phyloP scores from a whole-genome alignment of 495 filamentous ascomycete species.

The Aspergillus nidulans region DNA sequence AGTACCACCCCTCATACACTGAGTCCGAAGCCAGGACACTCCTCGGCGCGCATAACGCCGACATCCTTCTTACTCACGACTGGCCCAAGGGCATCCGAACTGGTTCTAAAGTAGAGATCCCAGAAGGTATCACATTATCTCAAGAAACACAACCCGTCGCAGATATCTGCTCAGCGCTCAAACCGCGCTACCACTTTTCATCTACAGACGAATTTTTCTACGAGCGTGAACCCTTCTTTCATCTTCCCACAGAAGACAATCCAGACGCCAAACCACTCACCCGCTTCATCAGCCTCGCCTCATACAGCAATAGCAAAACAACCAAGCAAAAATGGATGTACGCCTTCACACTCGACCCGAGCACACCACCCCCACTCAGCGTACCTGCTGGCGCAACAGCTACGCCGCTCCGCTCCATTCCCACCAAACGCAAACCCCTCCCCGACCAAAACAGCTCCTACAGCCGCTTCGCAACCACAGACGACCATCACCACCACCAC shows the following conservation, averaged over 20 bases:
- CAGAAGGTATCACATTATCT: constrained; percentile 38
- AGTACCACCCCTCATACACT: constrained; percentile 64
- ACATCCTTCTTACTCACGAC: constrained; percentile 78
- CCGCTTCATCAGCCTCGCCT: constrained; percentile 82
- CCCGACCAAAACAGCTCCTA: constrained; percentile 49
- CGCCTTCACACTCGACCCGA: constrained; percentile 75
- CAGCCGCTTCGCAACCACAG: constrained; percentile 53
- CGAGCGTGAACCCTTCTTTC: constrained; percentile 91
- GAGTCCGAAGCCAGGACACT: constrained; percentile 71
- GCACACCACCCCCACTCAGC: constrained; percentile 48
- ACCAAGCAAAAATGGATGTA: constrained; percentile 82
- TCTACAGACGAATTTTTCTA: constrained; percentile 65
- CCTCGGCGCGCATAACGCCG: constrained; percentile 66
- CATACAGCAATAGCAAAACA: constrained; percentile 67
- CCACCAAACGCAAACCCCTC: constrained; percentile 57
- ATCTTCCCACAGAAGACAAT: constrained; percentile 51
- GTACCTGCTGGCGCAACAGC: constrained; percentile 66
- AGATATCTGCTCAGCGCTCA: constrained; percentile 69
- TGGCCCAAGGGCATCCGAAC: constrained; percentile 74
- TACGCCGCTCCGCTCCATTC: constrained; percentile 56
- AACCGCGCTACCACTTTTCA: constrained; percentile 86
- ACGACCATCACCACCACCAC: constrained; percentile 30
- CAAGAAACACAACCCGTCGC: constrained; percentile 55
- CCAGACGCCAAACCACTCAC: constrained; percentile 59
- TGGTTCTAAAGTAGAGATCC: constrained; percentile 53